phyloP scores from a whole-genome alignment of 148 eudicot species.

The Arbutus unedo region DNA sequence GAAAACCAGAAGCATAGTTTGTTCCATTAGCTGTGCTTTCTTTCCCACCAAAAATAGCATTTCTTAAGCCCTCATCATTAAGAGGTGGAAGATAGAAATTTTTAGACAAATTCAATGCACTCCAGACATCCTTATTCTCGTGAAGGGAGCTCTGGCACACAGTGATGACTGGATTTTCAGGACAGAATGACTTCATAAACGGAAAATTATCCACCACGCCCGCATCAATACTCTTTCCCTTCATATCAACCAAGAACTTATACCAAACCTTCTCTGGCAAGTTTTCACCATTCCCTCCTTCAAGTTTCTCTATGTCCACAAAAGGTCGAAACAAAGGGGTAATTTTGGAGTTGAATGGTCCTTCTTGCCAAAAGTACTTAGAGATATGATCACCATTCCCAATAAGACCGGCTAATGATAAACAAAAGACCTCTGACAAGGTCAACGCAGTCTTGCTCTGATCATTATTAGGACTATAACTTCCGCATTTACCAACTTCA shows the following conservation, averaged over 20 bases:
- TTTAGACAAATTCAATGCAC: constrained; percentile 53
- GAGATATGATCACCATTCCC: constrained; percentile 86
- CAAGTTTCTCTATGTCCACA: constrained; percentile 20
- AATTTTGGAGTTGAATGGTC: constrained; percentile 31
- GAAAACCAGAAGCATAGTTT: constrained; percentile 58
- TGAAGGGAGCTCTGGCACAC: constrained; percentile 56
- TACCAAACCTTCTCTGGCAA: constrained; percentile 52
- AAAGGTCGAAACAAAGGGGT: constrained; percentile 25
- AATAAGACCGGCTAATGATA: constrained; percentile 75
- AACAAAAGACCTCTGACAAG: constrained; percentile 77
- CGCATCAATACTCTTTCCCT: constrained; percentile 23
- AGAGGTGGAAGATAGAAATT: constrained; percentile 68
- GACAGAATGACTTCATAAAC: constrained; percentile 37
- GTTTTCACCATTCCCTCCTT: constrained; percentile 25
- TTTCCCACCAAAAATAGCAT: constrained; percentile 45
- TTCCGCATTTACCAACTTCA: constrained; percentile 21
- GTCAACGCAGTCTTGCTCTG: constrained; percentile 43
- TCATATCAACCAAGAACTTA: constrained; percentile 47
- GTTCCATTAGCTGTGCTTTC: constrained; percentile 38
- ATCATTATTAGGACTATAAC: constrained; percentile 16
- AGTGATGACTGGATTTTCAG: constrained; percentile 74
- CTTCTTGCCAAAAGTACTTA: constrained; percentile 49
- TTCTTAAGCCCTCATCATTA: constrained; percentile 69
- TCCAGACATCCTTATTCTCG: constrained; percentile 52
- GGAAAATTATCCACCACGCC: constrained; percentile 28